Evolutionary conservation across 2,329 filamentous ascomycete species (phyloP), one percentile per base, ranked within the genome.

Genomic region (Sclerotinia subarctica): DNA sequence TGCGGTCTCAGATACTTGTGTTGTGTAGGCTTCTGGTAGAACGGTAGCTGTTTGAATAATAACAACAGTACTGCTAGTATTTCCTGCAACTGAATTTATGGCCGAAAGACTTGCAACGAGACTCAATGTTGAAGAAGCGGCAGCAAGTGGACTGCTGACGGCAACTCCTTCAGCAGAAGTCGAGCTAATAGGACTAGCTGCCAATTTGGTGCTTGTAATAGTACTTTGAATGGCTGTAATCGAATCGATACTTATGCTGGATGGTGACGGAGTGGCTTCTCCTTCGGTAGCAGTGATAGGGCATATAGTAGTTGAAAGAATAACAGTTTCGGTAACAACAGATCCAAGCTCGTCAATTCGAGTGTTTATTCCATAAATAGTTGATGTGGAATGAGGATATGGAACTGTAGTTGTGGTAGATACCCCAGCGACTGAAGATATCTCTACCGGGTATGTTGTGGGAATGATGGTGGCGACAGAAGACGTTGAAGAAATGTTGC

Each of bases 281-380:
- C 51, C 49, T 10, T 65, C 63, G 15, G 52, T 17, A 47, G 63
- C 63, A 19, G 63, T 65, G 6, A 58, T 35, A 5, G 63, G 63
- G 42, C 52, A 65, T 26, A 65, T 58, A 21, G 52, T 65, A 10
- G 63, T 65, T 21, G 63, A 65, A 44, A 65, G 52, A 58, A 65
- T 65, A 42, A 58, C 17, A n/a, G 63, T 65, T 24, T 65, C 63
- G 19, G 63, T 65, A 11, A 65, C 63, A 32, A 65, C 51, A 49
- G 52, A 65, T 47, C 63, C 63, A 44, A 65, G 26, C 17, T 65
- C 63, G 44, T 58, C 63, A 21, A 53, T 65, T 29, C 52, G 64
- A 17, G 53, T 66, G 19, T 51, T 66, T 26, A 15, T 59, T 38
- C 52, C 64, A n/a, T 59, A 67, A 19, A 53, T 54, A 26, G 56